Evolutionary conservation across 371 early-diverging fungal species (phyloP).

Genomic region (Mucor irregularis): DNA sequence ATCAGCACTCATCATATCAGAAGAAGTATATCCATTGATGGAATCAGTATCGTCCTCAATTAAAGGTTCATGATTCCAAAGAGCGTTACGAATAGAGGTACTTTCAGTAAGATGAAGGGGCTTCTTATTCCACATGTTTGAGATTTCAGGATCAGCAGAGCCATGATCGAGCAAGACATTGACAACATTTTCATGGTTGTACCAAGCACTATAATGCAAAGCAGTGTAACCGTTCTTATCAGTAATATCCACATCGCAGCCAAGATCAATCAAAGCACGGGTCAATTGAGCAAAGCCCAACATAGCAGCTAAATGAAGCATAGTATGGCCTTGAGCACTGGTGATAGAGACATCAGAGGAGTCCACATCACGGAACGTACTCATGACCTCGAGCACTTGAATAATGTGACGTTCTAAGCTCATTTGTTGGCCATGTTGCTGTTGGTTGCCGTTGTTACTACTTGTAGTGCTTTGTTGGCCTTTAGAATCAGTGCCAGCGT

Average conservation of each 20-base stretch:
- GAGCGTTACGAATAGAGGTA: conserved; percentile 8
- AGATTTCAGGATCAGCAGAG: conserved; percentile 29
- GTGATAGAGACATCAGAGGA: conserved; percentile 36
- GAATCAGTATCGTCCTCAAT: conserved; percentile 16
- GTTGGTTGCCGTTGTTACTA: conserved; percentile 20
- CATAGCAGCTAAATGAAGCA: conserved; percentile 49
- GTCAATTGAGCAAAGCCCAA: conserved; percentile 33
- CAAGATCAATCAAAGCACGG: conserved; percentile 27
- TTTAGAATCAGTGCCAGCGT: conserved; percentile 7
- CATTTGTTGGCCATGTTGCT: conserved; percentile 13
- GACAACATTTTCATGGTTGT: conserved; percentile 23
- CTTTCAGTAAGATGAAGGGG: conserved; percentile 30
- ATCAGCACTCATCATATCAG: conserved; percentile 39
- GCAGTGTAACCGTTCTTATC: conserved; percentile 37
- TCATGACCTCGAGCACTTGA: conserved; percentile 45
- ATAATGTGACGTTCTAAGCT: conserved; percentile 42
- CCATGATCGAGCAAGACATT: conserved; percentile 28
- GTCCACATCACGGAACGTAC: conserved; percentile 38
- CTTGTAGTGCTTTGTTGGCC: conserved; percentile 13
- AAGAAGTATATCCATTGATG: conserved; percentile 15
- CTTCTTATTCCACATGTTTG: conserved; percentile 27
- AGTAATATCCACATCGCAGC: conserved; percentile 25
- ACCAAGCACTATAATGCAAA: conserved; percentile 22
- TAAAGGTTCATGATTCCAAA: conserved; percentile 17
- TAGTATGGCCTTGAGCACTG: conserved; percentile 42